Evolutionary conservation across 306 rosid species (phyloP), one percentile per base, ranked within the genome.

Genomic region (Sindora glabra): DNA sequence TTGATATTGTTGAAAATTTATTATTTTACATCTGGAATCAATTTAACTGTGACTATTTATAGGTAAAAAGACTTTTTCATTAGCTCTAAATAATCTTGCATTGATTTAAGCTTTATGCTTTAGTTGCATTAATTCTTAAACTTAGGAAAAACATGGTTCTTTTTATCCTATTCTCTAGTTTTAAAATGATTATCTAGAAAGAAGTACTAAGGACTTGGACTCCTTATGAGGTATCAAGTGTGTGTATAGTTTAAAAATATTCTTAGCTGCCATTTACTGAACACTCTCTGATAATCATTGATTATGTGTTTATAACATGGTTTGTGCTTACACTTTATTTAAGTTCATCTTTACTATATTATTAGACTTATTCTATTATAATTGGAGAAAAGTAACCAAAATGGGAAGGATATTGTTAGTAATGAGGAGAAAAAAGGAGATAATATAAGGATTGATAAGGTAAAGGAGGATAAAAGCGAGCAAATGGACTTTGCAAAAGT

Each of bases 401-500:
- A 68, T 53, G 53, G 37, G 55, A 75, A 24, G 3, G 75, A 61
- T 14, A 79, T 50, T 5, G 71, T 22, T 36, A 74, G 21, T 22
- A 44, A 19, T 5, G 79, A 73, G 50, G 89, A 77, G 29, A 82
- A 71, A 1, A 84, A 76, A 49, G 80, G 71, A 49, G 82, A 82
- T 51, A 70, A 18, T 60, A 50, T 77, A 23, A 82, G 25, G 70
- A 75, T 79, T 3, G 86, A 85, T 63, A 86, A 85, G 70, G 89
- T 89, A 13, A 85, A 82, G 60, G 86, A 79, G 30, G 94, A 86
- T 26, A 83, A 82, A 18, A 82, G 83, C 68, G 77, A 82, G 48
- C 81, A 80, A 22, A 64, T 82, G 83, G 83, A 82, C 63, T 82
- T 80, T 68, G 86, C 87, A 1, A 86, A 82, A 78, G 89, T 82